Evolutionary conservation across 176 grass and related monocot genomes (phyloP).

Genomic region (Cymbopogon citratus): DNA sequence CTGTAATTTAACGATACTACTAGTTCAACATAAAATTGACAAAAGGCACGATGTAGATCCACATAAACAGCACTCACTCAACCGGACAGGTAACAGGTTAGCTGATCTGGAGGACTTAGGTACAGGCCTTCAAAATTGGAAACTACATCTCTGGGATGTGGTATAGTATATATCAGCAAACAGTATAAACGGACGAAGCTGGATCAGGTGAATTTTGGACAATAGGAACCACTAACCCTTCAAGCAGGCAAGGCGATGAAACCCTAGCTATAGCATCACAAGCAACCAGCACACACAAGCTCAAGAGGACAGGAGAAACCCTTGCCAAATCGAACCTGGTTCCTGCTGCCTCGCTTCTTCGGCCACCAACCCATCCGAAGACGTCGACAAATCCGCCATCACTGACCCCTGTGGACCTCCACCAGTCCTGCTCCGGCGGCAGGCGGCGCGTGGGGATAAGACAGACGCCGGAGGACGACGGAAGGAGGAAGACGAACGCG

Average conservation of each 20-base stretch:
- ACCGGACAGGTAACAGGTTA: too few relatives aligned
- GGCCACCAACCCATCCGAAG: not conserved
- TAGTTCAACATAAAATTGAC: not conserved
- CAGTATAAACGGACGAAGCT: not conserved
- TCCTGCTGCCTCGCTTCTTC: not conserved
- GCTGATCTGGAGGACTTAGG: not conserved
- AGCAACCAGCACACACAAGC: not conserved
- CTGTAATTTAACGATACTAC: not conserved
- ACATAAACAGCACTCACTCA: not conserved
- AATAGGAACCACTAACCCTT: not conserved
- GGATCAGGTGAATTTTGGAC: not conserved
- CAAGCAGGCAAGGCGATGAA: not conserved
- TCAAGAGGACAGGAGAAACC: not conserved
- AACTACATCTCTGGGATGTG: not conserved
- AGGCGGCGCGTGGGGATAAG: constrained; percentile 8
- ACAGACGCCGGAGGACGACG: not conserved
- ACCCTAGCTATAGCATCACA: constrained; percentile 5
- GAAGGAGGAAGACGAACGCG: not conserved
- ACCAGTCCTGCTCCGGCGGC: not conserved
- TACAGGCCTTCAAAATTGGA: not conserved
- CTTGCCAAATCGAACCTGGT: constrained; percentile 5
- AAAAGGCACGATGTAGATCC: not conserved
- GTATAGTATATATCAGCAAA: not conserved
- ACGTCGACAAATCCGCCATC: constrained; percentile 16
- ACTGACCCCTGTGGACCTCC: not conserved